Base-by-base conservation (phyloP, 176 grass and related monocot genomes). In the Avena sativa region DNA sequence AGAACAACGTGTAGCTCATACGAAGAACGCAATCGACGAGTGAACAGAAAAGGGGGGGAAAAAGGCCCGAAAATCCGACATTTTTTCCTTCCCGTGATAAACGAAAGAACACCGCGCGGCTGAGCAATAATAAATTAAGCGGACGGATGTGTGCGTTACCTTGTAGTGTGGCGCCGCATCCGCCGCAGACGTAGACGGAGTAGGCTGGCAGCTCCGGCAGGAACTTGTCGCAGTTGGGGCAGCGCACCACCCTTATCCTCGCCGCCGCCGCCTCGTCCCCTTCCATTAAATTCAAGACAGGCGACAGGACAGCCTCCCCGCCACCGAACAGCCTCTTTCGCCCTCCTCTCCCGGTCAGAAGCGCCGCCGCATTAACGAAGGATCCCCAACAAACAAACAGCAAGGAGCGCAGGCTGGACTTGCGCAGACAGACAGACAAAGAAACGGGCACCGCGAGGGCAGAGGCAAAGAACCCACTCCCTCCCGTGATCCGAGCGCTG, bases 181-280 rank as follows among this genome's bases (percentile, higher is more conserved):
- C 93, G 74, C 96, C 96, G 76, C 96, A 98, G 68, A 95, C 82
- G 84, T 99, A 99, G 84, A 99, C 74, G 70, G 90, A 96, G 94
- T 87, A 96, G 57, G 76, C 87, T 20, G 92, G 93, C 34, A 94
- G 87, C 78, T 99, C 97, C 23, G 97, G 97, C n/a, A 99, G 90
- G 90, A 94, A 95, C 87, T 96, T 96, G 87, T 96, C 92, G 79
- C 97, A 99, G 76, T 71, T 94, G 81, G 97, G 97, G 83, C 97
- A 99, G 83, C 97, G 92, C 78, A 99, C 97, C 34, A 99, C 71
- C 72, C 92, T 79, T 80, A 96, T 89, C 90, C 93, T 80, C 40
- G 97, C 88, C 23, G 17, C 86, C 6, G 44, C 88, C 7, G 40
- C 81, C 26, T 79, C 88, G 25, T 86, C 81, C 56, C 71, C 70